Evolutionary conservation across 1,284 basidiomycete genomes (phyloP), one percentile per base, ranked within the genome.

Genomic region (Ganoderma sp.): DNA sequence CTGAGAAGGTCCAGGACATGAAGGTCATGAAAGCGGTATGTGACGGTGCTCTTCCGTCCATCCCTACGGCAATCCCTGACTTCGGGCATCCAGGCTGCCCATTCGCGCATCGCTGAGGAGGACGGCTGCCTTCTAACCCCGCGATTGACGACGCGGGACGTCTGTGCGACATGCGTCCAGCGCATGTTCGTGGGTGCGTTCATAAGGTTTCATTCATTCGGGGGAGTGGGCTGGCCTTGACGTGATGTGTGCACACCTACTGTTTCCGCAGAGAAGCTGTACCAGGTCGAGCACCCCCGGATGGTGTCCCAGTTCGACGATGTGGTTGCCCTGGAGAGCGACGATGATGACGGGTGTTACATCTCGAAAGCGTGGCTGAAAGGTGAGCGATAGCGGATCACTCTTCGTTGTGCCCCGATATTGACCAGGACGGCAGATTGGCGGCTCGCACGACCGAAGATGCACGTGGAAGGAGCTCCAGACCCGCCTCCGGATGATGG

Each of bases 351-450:
- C 22, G 86, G 86, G 14, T 89, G 84, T 75, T 93, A 90, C 89
- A 87, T 94, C 74, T 94, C 93, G 1, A 92, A 90, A 74, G 76
- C 79, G 14, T 95, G 93, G 93, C 76, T 92, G 4, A 90, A 85
- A 85, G 92, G 93, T 91, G 41, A 92, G 93, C 90, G 41, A 60
- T 28, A 4, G 3, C 39, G 17, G 22, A 15, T 32, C 34, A 17
- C 42, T 54, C 28, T 8, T 10, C 15, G 10, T 39, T 25, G 15
- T 56, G 19, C 48, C 25, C 45, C 32, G 22, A n/a, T 19, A 68
- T 37, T 56, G 65, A 64, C 58, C 15, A 5, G 15, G 39, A 12
- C 15, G 52, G 34, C 67, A 93, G 93, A 93, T 74, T 95, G 93
- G 93, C 83, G 82, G 75, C 78, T 87, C 64, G 75, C 79, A 48